Evolutionary conservation across 169 alveolate species (phyloP), one percentile per base, ranked within the genome.

Genomic region (Theileria annulata): DNA sequence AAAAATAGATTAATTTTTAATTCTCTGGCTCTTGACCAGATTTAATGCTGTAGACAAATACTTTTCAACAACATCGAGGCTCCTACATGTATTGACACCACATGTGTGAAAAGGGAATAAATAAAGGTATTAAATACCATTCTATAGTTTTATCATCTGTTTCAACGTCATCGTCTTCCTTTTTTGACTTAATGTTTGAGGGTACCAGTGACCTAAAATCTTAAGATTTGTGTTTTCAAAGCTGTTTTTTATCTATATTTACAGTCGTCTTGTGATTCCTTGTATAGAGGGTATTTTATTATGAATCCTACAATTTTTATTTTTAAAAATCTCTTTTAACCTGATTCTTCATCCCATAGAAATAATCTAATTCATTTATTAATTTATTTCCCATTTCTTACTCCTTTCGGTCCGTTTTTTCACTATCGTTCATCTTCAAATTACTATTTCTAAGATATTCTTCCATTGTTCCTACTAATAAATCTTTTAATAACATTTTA

Each of bases 281-380:
- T 77, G 77, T 62, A 80, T 28, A 80, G 63, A 19, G 87, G 87
- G 47, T 80, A 80, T 27, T 80, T 80, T 0, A 80, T 80, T 6
- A 80, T 71, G 60, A 54, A 31, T 30, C 87, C 87, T 80, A 60
- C 3, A 31, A 17, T 0, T 15, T 15, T 28, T n/a, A 60, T 60
- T 60, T 1, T 27, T 27, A 25, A 12, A 27, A 21, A 25, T 60
- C 21, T 4, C 3, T 17, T 28, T 33, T 6, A 31, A 80, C 87
- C 87, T 42, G 87, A 60, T 48, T 80, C 87, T 59, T 80, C 87
- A 33, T 80, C 87, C 87, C 87, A 80, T 17, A 80, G 77, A 71
- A 71, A 80, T 21, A 80, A 42, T 25, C 87, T 80, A 77, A 30
- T 33, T 31, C 27, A 56, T 30, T 19, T 49, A 15, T 37, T 23